Base-by-base conservation (phyloP, 768 basidiomycete species). In the Paxillus rubicundulus region DNA sequence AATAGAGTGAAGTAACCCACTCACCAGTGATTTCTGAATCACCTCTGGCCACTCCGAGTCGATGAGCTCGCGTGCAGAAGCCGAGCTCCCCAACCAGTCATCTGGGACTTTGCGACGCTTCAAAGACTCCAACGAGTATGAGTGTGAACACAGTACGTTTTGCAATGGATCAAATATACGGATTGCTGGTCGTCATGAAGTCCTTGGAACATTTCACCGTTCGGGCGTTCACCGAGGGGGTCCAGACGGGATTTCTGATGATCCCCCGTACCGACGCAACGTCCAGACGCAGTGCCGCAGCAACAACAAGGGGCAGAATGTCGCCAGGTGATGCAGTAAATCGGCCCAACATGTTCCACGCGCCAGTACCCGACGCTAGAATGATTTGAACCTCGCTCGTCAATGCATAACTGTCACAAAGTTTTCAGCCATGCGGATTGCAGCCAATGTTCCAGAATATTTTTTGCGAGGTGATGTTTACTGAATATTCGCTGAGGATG, bases 1-100 rank as follows among this genome's bases (percentile, higher is more conserved):
- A 42, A n/a, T 47, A 12, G 54, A 55, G 51, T 55, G 54, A 52
- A 43, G 16, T 33, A 55, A 43, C 44, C 41, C 50, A 55, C 54
- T 55, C 54, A 55, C 54, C 44, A 32, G 20, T 50, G 32, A 47
- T 45, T 34, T 24, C n/a, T 27, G 43, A 47, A 20, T 18, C 12
- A 36, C 24, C 18, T 48, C 33, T 33, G 33, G 43, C 18, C 32
- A 13, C 14, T 36, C 32, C 45, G 6, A 24, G 13, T 24, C 49
- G 24, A 18, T 38, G n/a, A 17, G 17, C n/a, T 18, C 16, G 49
- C 45, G 34, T 45, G 49, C 49, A 44, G 33, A 38, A n/a, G 17
- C 37, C 17, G 37, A 10, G 37, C 37, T 17, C 6, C 9, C n/a
- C 17, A 37, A 13, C 36, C 36, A 37, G n/a, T 30, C 1, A 14